These are phyloP conservation scores for Acanthamoeba triangularis DNA, from an alignment of 208 protist species.

Conservation along the genomic window DNA sequence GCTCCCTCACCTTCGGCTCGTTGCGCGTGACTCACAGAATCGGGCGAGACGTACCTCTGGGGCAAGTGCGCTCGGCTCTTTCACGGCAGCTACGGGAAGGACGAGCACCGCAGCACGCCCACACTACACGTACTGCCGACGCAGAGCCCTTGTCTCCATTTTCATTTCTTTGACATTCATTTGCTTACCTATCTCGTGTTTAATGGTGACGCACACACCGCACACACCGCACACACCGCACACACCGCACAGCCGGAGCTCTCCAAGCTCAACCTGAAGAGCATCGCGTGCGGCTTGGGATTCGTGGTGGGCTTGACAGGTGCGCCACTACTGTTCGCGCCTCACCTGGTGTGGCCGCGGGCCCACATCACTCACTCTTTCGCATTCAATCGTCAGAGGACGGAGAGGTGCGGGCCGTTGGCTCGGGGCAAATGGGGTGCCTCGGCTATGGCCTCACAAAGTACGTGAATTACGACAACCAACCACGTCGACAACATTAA, in stretches of 20 bases:
- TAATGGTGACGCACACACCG: not conserved
- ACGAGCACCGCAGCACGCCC: not conserved
- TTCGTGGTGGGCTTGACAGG: not conserved
- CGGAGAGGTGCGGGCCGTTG: too few relatives aligned
- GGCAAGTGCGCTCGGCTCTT: not conserved
- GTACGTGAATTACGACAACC: too few relatives aligned
- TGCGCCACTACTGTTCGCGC: not conserved
- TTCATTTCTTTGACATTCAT: not conserved
- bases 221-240: too few relatives aligned
- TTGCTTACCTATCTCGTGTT: not conserved
- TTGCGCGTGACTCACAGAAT: not conserved
- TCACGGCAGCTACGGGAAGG: not conserved
- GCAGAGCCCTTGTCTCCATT: too few relatives aligned
- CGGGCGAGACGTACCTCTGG: not conserved
- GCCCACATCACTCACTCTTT: too few relatives aligned
- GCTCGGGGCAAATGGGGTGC: too few relatives aligned
- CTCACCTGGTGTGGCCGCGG: too few relatives aligned
- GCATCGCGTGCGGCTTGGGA: not conserved
- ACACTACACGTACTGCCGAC: slow-evolving; percentile 10
- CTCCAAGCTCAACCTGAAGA: not conserved
- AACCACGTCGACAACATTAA: too few relatives aligned
- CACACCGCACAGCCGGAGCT: not conserved
- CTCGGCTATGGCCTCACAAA: too few relatives aligned
- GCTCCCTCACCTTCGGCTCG: too few relatives aligned
- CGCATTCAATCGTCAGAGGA: too few relatives aligned